phyloP scores from a whole-genome alignment of 345 rosid species.

The Chamaenerion angustifolium region DNA sequence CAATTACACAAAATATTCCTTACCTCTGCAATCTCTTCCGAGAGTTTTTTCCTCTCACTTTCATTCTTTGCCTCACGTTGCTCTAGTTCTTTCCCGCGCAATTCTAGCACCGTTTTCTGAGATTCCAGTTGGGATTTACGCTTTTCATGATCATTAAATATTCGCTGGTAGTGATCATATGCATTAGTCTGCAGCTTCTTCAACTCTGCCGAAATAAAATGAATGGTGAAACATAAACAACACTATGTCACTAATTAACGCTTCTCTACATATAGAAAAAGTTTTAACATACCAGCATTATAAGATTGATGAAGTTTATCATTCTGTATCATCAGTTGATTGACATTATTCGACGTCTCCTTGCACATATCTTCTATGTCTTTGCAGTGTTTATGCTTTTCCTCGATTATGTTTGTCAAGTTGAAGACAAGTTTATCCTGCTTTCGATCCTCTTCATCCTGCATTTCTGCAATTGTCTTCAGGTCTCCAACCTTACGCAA shows the following conservation, averaged over 20 bases:
- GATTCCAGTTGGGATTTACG: constrained; percentile 62
- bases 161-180: constrained; percentile 63
- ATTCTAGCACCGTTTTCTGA: constrained; percentile 60
- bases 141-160: constrained; percentile 75
- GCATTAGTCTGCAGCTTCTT: constrained; percentile 62
- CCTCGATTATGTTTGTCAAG: constrained; percentile 31
- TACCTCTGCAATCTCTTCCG: constrained; percentile 72
- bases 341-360: constrained; percentile 36
- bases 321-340: constrained; percentile 46
- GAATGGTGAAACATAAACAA: not conserved
- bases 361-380: constrained; percentile 38
- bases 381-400: constrained; percentile 22
- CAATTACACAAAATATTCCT: constrained; percentile 5
- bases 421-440: constrained; percentile 42
- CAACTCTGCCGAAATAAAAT: constrained; percentile 32
- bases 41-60: constrained; percentile 45
- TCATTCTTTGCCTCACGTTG: constrained; percentile 84
- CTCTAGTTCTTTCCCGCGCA: constrained; percentile 50
- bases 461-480: constrained; percentile 45
- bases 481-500: constrained; percentile 62
- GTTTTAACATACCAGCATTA: constrained; percentile 47
- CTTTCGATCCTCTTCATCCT: constrained; percentile 66
- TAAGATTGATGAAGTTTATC: constrained; percentile 66
- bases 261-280: not conserved
- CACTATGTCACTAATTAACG: not conserved